These are phyloP conservation scores for Cyclocybe aegerita DNA, from an alignment of 768 basidiomycete genomes.

Conservation along the genomic window DNA sequence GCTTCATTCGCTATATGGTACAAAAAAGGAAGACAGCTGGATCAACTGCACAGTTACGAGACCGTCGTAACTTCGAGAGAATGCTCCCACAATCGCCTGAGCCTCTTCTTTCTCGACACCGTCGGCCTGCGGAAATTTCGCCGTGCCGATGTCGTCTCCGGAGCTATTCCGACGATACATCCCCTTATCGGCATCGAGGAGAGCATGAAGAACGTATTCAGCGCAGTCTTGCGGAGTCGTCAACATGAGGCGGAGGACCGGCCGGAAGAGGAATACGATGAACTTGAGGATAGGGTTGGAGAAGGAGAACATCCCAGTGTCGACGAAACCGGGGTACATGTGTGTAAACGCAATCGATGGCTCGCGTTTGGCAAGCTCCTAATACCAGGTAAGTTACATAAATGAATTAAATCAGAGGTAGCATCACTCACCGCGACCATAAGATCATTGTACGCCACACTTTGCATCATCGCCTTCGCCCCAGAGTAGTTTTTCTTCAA, in stretches of 20 bases:
- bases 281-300: constrained; percentile 4
- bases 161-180: constrained; percentile 5
- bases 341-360: constrained; percentile 40
- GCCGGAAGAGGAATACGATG: constrained; percentile 6
- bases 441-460: constrained; percentile 34
- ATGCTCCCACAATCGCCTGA: constrained; percentile 6
- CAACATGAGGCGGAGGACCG: constrained; percentile 10
- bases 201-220: constrained; percentile 24
- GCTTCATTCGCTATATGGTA: too few species aligned
- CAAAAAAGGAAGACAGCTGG: too few species aligned
- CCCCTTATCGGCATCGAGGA: constrained; percentile 15
- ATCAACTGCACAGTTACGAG: too few species aligned
- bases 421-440: constrained; percentile 29
- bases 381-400: neutral
- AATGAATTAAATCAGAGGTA: neutral
- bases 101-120: neutral
- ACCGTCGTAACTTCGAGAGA: constrained; percentile 1
- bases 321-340: constrained; percentile 35
- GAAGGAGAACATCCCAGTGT: constrained; percentile 15
- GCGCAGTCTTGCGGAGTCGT: constrained; percentile 15
- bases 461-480: constrained; percentile 20
- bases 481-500: constrained; percentile 33
- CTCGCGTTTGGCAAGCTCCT: constrained; percentile 33
- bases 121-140: neutral
- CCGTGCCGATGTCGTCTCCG: constrained; percentile 6